These are phyloP conservation scores for Blepharisma japonicum DNA, from an alignment of 73 alveolate species.

Conservation along the genomic window DNA sequence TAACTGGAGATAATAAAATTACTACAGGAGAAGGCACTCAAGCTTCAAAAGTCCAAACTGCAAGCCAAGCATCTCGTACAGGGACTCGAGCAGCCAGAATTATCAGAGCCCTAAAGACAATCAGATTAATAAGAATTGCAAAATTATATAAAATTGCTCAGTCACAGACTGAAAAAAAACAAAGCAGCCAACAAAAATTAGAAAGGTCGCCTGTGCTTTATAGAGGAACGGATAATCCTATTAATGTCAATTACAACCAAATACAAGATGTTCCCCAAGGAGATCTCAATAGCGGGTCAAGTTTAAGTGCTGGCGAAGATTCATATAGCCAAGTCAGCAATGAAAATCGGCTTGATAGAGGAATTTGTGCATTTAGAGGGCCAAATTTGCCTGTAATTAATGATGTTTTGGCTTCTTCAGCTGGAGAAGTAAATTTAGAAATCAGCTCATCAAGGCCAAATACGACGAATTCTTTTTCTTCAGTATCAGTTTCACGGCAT, in stretches of 20 bases:
- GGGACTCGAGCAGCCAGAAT: constrained; percentile 71
- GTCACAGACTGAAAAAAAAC: constrained; percentile 38
- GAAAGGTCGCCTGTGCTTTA: neutral
- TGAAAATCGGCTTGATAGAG: no score
- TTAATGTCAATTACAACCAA: neutral
- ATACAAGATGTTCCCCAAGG: no score
- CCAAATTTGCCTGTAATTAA: no score
- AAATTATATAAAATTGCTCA: constrained; percentile 50
- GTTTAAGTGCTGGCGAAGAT: no score
- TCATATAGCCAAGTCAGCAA: no score
- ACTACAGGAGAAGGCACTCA: constrained; percentile 54
- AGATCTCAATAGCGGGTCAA: no score
- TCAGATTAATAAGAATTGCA: constrained; percentile 49
- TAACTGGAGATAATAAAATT: constrained; percentile 45
- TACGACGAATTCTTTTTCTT: no score
- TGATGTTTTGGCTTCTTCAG: no score
- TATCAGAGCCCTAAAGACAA: constrained; percentile 56
- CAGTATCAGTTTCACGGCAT: no score
- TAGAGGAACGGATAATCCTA: constrained; percentile 23
- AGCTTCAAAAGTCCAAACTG: constrained; percentile 62
- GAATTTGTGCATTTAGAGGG: no score
- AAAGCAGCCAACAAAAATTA: constrained; percentile 39
- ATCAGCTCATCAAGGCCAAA: no score
- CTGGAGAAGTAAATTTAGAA: no score
- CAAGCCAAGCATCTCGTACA: constrained; percentile 79